phyloP scores from a whole-genome alignment of 2,329 filamentous ascomycete species.

The Aspergillus niger region DNA sequence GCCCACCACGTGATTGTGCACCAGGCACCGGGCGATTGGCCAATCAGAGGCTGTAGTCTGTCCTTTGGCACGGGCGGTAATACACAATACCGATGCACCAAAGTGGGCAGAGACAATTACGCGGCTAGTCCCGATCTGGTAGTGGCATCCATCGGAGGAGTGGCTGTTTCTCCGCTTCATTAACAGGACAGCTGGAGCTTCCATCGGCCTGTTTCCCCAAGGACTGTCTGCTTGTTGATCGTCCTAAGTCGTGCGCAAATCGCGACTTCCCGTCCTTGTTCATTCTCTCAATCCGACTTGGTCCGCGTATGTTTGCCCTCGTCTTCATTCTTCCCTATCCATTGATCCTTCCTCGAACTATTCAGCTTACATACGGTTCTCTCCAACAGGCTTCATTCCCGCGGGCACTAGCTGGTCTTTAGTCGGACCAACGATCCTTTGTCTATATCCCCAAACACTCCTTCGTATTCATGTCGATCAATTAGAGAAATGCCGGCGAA shows the following conservation, averaged over 20 bases:
- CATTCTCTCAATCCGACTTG: background rate
- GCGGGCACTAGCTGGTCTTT: slow-evolving; percentile 20
- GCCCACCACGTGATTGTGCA: slow-evolving; percentile 21
- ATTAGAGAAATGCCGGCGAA: slow-evolving; percentile 72
- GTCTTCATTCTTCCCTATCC: background rate
- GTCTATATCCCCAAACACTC: slow-evolving; percentile 5
- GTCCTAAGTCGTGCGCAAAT: slow-evolving; percentile 9
- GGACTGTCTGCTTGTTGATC: background rate
- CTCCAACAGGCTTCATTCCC: slow-evolving; percentile 11
- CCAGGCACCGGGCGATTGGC: slow-evolving; percentile 11
- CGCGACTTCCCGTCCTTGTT: slow-evolving; percentile 6
- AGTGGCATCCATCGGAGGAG: background rate
- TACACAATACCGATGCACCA: slow-evolving; percentile 21
- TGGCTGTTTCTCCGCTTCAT: slow-evolving; percentile 10
- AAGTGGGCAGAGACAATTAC: background rate
- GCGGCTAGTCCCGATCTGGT: background rate
- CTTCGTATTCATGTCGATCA: slow-evolving; percentile 32
- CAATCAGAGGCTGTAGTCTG: slow-evolving; percentile 36
- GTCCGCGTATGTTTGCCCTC: slow-evolving; percentile 8
- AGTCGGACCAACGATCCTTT: slow-evolving; percentile 15
- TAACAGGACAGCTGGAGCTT: slow-evolving; percentile 19
- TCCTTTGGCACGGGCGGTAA: slow-evolving; percentile 30
- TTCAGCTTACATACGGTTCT: slow-evolving; percentile 7
- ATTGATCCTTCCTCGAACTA: background rate
- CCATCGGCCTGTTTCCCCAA: background rate